Base-by-base conservation (phyloP, 306 rosid genomes). In the Malus sieversii region DNA sequence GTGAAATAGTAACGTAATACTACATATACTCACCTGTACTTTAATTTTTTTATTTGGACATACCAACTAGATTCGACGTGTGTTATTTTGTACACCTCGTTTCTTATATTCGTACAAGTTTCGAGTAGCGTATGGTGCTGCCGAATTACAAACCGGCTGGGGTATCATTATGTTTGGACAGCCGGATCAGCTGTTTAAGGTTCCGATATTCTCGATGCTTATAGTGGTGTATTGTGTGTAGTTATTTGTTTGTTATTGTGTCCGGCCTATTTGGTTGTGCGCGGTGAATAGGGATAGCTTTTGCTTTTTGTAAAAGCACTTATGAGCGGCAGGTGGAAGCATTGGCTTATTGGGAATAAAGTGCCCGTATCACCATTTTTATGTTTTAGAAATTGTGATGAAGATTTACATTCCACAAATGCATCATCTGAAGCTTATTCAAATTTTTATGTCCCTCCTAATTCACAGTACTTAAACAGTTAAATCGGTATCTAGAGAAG, bases 191-290 rank as follows among this genome's bases (percentile, higher is more conserved):
- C 40, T 75, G 58, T 70, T 64, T 48, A 22, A 57, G 69, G 72
- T 66, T 74, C 61, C 68, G 83, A 81, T 72, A 30, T 45, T 73
- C 46, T 6, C 8, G 1, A 57, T 57, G 66, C 8, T 48, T n/a
- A 1, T 10, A 15, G 76, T 20, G 64, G 10, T 14, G 3, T 0
- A 0, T 19, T 16, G 66, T 18, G 19, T 13, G 57, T 40, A 7
- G 45, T 48, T 46, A 70, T 62, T 71, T 67, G 77, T 86, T 75
- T 73, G 81, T 68, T 75, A n/a, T 16, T 22, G 44, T 58, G 80
- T 66, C 83, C 70, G 53, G 78, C 71, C 61, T 60, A 6, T 76
- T 64, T 80, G 76, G 85, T 63, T 69, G 70, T 20, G 85, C 80
- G 29, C n/a, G 30, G 68, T 59, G 86, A 22, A 14, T 38, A 35